Evolutionary conservation across 805 yeast species (phyloP).

Genomic region (Candida krabiensis): DNA sequence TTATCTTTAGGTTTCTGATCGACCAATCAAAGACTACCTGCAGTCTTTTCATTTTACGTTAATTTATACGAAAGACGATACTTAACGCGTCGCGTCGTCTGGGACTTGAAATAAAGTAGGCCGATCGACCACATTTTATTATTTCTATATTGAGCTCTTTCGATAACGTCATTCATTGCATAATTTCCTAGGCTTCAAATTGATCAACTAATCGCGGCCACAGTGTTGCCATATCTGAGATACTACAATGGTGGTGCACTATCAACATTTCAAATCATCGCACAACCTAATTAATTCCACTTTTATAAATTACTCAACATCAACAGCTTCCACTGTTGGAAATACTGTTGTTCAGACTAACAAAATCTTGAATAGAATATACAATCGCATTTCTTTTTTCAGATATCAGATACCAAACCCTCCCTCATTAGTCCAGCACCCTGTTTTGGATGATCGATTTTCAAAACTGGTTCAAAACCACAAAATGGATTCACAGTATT

Average conservation of each 20-base stretch:
- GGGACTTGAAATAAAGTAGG: too few relatives aligned
- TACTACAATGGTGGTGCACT: conserved; percentile 21
- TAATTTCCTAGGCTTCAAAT: neutral
- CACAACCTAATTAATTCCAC: conserved; percentile 19
- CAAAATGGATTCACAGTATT: conserved; percentile 34
- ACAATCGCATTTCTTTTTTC: conserved; percentile 19
- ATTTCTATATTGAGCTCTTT: neutral
- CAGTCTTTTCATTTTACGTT: too few relatives aligned
- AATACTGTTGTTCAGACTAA: conserved; percentile 14
- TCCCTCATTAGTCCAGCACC: conserved; percentile 15
- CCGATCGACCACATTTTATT: too few relatives aligned
- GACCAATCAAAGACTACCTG: too few relatives aligned
- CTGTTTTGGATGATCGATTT: conserved; percentile 8
- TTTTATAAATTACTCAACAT: conserved; percentile 19
- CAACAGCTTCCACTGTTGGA: conserved; percentile 9
- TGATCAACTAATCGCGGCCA: too few relatives aligned
- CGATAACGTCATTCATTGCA: conserved; percentile 1
- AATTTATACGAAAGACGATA: too few relatives aligned
- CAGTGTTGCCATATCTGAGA: too few relatives aligned
- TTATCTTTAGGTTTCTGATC: too few relatives aligned
- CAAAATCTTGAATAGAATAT: conserved; percentile 14
- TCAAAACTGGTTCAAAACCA: conserved; percentile 20
- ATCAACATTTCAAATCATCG: conserved; percentile 22
- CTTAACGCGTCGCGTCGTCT: too few relatives aligned
- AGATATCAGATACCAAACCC: conserved; percentile 25